These are phyloP conservation scores for Hypoxylon trugodes DNA, from an alignment of 495 filamentous ascomycete genomes.

Conservation along the genomic window DNA sequence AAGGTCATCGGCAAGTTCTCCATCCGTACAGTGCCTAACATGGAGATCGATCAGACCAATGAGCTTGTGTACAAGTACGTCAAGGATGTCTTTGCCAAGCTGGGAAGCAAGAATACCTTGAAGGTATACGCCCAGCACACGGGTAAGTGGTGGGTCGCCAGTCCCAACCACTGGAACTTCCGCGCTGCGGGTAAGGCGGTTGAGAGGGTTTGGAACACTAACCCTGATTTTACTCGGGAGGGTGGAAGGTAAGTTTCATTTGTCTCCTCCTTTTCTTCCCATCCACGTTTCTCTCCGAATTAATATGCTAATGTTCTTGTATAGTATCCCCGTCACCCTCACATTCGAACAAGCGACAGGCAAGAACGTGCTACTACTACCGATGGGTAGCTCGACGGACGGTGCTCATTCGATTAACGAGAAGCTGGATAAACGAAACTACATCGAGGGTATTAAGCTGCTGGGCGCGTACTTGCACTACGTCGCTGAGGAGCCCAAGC, in stretches of 20 bases:
- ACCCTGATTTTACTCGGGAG: constrained; percentile 95
- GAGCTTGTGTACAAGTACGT: constrained; percentile 82
- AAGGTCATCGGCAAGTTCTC: constrained; percentile 98
- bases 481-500: constrained; percentile 84
- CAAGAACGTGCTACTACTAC: constrained; percentile 95
- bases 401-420: constrained; percentile 97
- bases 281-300: background rate
- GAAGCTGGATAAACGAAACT: constrained; percentile 96
- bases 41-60: constrained; percentile 91
- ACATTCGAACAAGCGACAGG: constrained; percentile 98
- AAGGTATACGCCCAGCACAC: constrained; percentile 82
- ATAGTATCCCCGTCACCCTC: constrained; percentile 91
- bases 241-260: constrained; percentile 76
- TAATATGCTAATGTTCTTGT: constrained; percentile 1
- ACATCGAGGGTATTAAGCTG: constrained; percentile 97
- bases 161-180: constrained; percentile 99
- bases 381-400: constrained; percentile 97
- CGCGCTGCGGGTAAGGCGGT: constrained; percentile 90
- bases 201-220: constrained; percentile 87
- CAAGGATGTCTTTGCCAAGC: constrained; percentile 78
- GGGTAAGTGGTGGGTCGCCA: constrained; percentile 98
- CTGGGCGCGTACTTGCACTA: constrained; percentile 96
- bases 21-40: constrained; percentile 95
- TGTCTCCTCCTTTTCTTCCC: background rate
- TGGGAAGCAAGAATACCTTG: constrained; percentile 88